Evolutionary conservation across 192 early-diverging fungal genomes (phyloP).

Genomic region (Pilobolus umbonatus): DNA sequence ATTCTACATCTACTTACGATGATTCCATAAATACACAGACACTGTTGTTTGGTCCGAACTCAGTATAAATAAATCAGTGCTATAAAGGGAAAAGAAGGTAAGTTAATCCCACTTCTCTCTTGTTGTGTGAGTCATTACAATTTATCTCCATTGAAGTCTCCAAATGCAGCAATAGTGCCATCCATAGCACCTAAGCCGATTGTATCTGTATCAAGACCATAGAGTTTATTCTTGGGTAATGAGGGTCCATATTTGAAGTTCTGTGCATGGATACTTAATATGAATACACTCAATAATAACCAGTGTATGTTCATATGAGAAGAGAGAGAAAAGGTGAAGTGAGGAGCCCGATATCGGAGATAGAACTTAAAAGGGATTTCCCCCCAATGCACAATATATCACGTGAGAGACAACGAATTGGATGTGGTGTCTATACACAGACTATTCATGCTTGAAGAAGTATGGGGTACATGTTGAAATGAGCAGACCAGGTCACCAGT

Average conservation of each 20-base stretch:
- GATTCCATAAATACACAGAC: conserved; percentile 69
- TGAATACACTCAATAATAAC: background rate
- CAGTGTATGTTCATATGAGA: background rate
- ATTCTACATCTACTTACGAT: conserved; percentile 34
- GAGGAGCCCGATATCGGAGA: too few species aligned
- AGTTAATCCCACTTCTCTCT: background rate
- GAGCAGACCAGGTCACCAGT: too few species aligned
- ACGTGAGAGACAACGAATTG: too few species aligned
- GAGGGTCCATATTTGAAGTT: conserved; percentile 26
- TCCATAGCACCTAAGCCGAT: conserved; percentile 56
- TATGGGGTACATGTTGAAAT: too few species aligned
- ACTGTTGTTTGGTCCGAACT: conserved; percentile 61
- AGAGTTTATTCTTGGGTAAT: conserved; percentile 28
- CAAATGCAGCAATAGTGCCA: conserved; percentile 79
- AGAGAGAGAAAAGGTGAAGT: too few species aligned
- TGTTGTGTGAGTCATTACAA: conserved; percentile 37
- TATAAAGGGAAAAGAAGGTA: conserved; percentile 19
- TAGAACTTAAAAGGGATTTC: too few species aligned
- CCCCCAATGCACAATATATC: too few species aligned
- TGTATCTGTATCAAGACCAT: conserved; percentile 11
- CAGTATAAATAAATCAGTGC: conserved; percentile 79
- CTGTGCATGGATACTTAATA: conserved; percentile 9
- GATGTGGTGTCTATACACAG: too few species aligned
- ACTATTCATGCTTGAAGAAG: too few species aligned
- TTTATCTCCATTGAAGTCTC: conserved; percentile 82